These are phyloP conservation scores for Stevia rebaudiana DNA, from an alignment of 140 eudicot species.

Conservation along the genomic window DNA sequence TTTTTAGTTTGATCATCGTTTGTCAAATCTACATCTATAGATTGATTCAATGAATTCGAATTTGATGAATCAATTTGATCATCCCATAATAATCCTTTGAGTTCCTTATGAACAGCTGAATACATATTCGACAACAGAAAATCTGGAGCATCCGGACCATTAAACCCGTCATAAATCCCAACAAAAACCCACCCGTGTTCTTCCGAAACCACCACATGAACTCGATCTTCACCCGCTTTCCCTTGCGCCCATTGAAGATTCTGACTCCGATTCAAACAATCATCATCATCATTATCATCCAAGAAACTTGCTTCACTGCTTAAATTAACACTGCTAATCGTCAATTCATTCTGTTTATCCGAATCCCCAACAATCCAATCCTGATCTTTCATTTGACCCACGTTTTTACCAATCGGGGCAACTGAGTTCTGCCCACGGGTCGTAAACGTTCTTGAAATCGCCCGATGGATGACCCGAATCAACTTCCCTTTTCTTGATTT, in stretches of 20 bases:
- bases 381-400: slow-evolving; percentile 38
- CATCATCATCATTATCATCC: slow-evolving; percentile 74
- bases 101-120: slow-evolving; percentile 75
- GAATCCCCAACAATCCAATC: slow-evolving; percentile 51
- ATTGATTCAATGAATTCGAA: slow-evolving; percentile 6
- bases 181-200: slow-evolving; percentile 95
- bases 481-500: slow-evolving; percentile 44
- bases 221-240: slow-evolving; percentile 96
- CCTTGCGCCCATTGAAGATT: slow-evolving; percentile 98
- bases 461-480: slow-evolving; percentile 49
- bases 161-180: slow-evolving; percentile 93
- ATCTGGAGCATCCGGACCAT: slow-evolving; percentile 97
- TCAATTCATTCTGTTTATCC: slow-evolving; percentile 57
- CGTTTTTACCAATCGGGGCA: slow-evolving; percentile 53
- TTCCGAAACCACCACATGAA: slow-evolving; percentile 92
- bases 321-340: slow-evolving; percentile 53
- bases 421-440: slow-evolving; percentile 60
- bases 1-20: background rate
- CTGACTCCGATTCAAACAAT: slow-evolving; percentile 41
- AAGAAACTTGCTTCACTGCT: slow-evolving; percentile 65
- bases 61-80: slow-evolving; percentile 41
- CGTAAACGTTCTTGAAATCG: slow-evolving; percentile 50
- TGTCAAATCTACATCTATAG: slow-evolving; percentile 10
- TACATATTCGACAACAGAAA: slow-evolving; percentile 70
- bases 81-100: slow-evolving; percentile 81